Evolutionary conservation across 139 green algal species (phyloP), one percentile per base, ranked within the genome.

Genomic region (Edaphochlamys debaryana): DNA sequence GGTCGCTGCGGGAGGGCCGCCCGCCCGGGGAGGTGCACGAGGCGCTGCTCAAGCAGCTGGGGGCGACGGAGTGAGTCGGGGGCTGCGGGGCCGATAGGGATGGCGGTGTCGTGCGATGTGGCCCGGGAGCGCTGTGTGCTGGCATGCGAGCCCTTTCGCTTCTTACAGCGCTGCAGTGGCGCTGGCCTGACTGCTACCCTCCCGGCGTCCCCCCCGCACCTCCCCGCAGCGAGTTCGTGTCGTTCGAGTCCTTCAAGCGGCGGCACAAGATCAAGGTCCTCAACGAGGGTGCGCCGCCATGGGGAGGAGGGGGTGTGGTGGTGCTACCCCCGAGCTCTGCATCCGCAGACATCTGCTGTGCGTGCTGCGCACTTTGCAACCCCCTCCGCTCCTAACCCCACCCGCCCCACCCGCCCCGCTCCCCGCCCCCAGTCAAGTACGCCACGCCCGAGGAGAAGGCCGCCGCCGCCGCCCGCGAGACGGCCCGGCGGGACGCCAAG

Each of bases 211-310:
- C n/a, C n/a, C n/a, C n/a, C n/a, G n/a, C n/a, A n/a, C n/a, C n/a
- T n/a, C 27, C 34, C 30, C 0, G 30, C 75, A 81, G 75, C 20
- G 75, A 81, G 75, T 81, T 72, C 75, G 62, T 81, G 17, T 64
- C 60, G n/a, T 81, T 81, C 30, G 60, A 81, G 41, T 62, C 41
- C 7, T 81, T 81, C 60, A 81, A 81, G 75, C 60, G 60, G 41
- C 75, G 75, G 19, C 41, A 81, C 75, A 34, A 52, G 27, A 62
- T 71, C 29, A 32, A 34, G 29, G 60, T 64, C 40, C 60, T 41
- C 30, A 62, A 71, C 23, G 73, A 80, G 34, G 56, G 37, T 13
- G n/a, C n/a, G n/a, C n/a, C n/a, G n/a, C n/a, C n/a, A n/a, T n/a
- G n/a, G n/a, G n/a, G n/a, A n/a, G n/a, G n/a, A n/a, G n/a, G n/a